A percentile compares a stretch with the other conserved stretches of the same genome.
These are phyloP conservation scores for Apiospora arundinis DNA, from an alignment of 2,329 filamentous ascomycete species.

Conservation along the genomic window DNA sequence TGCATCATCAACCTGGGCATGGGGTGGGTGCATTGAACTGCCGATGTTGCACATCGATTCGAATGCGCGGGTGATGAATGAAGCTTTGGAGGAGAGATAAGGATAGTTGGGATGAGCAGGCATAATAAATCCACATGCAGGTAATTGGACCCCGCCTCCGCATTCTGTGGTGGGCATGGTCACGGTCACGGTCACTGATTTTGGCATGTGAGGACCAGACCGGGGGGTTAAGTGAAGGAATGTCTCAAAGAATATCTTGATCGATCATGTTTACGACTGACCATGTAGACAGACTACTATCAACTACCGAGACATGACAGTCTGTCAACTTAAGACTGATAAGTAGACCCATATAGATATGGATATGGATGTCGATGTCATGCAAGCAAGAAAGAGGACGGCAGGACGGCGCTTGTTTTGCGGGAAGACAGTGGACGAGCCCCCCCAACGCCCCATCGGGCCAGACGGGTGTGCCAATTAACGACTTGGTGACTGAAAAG, in stretches of 20 bases:
- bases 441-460: background rate
- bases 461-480: background rate
- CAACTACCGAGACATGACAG: too few species aligned
- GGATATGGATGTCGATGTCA: too few species aligned
- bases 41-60: background rate
- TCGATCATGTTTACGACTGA: background rate
- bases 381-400: too few species aligned
- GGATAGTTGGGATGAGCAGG: background rate
- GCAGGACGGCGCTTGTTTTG: too few species aligned
- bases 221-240: background rate
- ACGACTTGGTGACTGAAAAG: background rate
- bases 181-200: background rate
- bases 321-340: too few species aligned
- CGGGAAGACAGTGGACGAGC: too few species aligned
- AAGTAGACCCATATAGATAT: too few species aligned
- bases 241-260: background rate
- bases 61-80: background rate
- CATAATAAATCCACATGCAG: background rate
- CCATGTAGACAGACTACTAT: too few species aligned
- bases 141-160: slow-evolving; percentile 12
- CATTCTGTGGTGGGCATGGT: slow-evolving; percentile 13
- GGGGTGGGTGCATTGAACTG: background rate
- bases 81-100: background rate
- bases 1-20: too few species aligned
- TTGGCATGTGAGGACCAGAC: background rate